Base-by-base conservation (phyloP, 2,329 filamentous ascomycete genomes). In the Aspergillus jensenii region DNA sequence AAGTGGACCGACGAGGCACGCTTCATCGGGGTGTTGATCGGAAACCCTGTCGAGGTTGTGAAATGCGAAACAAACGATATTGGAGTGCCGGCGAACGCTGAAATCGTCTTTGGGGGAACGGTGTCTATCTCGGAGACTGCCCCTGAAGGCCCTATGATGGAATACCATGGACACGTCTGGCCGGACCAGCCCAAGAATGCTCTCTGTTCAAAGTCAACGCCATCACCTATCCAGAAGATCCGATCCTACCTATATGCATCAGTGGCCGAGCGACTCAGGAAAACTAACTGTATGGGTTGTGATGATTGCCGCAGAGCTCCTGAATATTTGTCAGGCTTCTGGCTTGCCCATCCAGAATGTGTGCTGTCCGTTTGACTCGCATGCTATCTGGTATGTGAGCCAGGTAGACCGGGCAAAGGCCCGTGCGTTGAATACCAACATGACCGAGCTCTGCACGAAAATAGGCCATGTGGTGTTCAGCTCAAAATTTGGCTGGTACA, bases 331-430 rank as follows among this genome's bases (percentile, higher is more conserved):
- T 47, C 70, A 76, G 58, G 60, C 68, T 11, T 59, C 68, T 6
- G 73, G 68, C 1, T 66, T 83, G 2, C 80, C 81, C 0, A 69
- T 82, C 52, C 75, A 62, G 4, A 75, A 81, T 9, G 74, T 74
- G 1, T 79, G 75, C 58, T 61, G 77, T 0, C 78, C 78, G 0
- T 78, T 80, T 45, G 78, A 81, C 56, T 73, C 78, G 0, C 77
- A 80, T 56, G 79, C 77, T 0, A 82, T 76, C 0, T 83, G 81
- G 81, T 72, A 73, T 0, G 79, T 71, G 0, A 62, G 88, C 65
- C 80, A 85, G 59, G 79, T 86, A 19, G 85, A 88, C 65, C 82
- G 79, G 2, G 73, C 77, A 6, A 82, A 82, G 66, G 76, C 87
- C 14, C 80, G 81, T 33, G 77, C 79, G 12, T 80, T 85, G 78